Evolutionary conservation across 2,329 filamentous ascomycete species (phyloP), one percentile per base, ranked within the genome.

Genomic region (Lojkania enalia): DNA sequence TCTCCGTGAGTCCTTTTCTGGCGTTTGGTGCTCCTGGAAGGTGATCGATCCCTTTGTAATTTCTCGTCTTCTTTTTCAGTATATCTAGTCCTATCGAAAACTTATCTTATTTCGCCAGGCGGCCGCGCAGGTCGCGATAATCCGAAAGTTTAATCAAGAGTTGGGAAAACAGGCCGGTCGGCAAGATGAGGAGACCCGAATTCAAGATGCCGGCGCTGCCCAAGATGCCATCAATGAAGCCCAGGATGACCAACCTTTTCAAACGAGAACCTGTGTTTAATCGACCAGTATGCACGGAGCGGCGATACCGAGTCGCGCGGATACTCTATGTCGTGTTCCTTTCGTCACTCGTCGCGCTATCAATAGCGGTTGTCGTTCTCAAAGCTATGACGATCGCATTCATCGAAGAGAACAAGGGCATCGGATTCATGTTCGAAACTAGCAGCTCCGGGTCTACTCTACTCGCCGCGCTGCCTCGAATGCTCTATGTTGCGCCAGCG

Each of bases 311-410:
- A 6, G 45, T 58, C 13, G 42, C 60, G n/a, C 54, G 60, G 11
- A 31, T 52, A 1, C 36, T 66, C 2, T 58, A 61, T 39, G 29
- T 48, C 19, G 19, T 53, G 7, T 44, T 53, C 2, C 53, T 66
- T n/a, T 27, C 52, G 0, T 4, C 57, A 4, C 52, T 64, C 11
- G 21, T 64, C 21, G 11, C 45, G 2, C 49, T 62, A 16, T 52
- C 62, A 0, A 49, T 51, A 13, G 46, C 51, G 9, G 51, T 61
- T 16, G 54, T 69, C 31, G 49, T 45, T 0, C 54, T 68, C 18
- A 64, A 66, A 31, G 60, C 57, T 1, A 51, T 60, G 30, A 66
- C 63, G 2, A 58, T 65, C 36, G 57, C 49, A 41, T 69, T 69
- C 51, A 58, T 67, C 38, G 61, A 66, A 30, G 58, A 61, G 37